These are phyloP conservation scores for Penicillium maclennaniae DNA, from an alignment of 495 filamentous ascomycete species.

Conservation along the genomic window DNA sequence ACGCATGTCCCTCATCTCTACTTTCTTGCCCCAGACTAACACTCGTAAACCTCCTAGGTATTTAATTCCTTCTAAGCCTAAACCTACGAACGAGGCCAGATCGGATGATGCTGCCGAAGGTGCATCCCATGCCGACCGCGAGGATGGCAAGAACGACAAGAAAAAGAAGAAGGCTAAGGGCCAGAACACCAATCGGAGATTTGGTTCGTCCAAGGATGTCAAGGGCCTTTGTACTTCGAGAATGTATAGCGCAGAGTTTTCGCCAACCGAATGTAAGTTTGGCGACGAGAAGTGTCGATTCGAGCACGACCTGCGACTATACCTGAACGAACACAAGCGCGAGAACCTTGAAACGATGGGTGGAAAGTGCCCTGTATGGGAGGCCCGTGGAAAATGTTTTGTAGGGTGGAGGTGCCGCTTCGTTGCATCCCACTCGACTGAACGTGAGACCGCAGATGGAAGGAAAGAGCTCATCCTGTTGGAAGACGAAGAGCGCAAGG, in stretches of 20 bases:
- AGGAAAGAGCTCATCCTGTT: slow-evolving; percentile 75
- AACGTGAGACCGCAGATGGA: slow-evolving; percentile 70
- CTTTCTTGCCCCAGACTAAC: background rate
- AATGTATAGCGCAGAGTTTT: slow-evolving; percentile 66
- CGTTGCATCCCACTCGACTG: slow-evolving; percentile 72
- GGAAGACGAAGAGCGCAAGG: slow-evolving; percentile 48
- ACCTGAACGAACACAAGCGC: slow-evolving; percentile 77
- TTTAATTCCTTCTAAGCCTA: slow-evolving; percentile 41
- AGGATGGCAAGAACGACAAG: slow-evolving; percentile 41
- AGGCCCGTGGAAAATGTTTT: slow-evolving; percentile 67
- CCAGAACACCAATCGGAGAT: slow-evolving; percentile 84
- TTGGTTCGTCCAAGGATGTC: slow-evolving; percentile 74
- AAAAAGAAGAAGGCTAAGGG: slow-evolving; percentile 68
- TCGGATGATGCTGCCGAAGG: slow-evolving; percentile 70
- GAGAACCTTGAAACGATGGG: slow-evolving; percentile 70
- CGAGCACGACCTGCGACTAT: slow-evolving; percentile 78
- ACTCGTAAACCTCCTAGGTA: slow-evolving; percentile 43
- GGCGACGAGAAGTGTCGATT: slow-evolving; percentile 67
- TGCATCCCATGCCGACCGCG: slow-evolving; percentile 40
- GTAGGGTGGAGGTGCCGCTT: slow-evolving; percentile 93
- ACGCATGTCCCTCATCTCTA: slow-evolving; percentile 23
- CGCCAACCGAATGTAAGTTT: slow-evolving; percentile 64
- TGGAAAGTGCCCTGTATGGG: slow-evolving; percentile 76
- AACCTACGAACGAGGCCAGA: slow-evolving; percentile 20
- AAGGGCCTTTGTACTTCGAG: slow-evolving; percentile 73